Base-by-base conservation (phyloP, 352 stramenopile genomes). In the Phytophthora brassicae region DNA sequence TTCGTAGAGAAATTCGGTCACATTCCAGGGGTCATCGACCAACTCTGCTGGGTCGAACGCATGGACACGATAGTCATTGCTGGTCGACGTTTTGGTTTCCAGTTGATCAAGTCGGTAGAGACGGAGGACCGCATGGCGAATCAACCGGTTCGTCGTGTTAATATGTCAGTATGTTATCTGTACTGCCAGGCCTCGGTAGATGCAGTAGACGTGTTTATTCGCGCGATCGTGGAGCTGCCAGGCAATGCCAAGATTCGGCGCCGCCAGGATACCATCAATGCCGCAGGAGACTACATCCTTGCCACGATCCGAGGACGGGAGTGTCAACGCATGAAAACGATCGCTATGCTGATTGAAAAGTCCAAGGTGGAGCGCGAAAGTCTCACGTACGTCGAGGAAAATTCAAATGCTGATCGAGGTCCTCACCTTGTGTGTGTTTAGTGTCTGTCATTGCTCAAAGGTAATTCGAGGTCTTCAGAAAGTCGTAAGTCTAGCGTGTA, bases 91-190 rank as follows among this genome's bases (percentile, higher is more conserved):
- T 86, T 86, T 26, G 80, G 80, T 0, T 89, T 77, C 52, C 80
- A 89, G 29, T 56, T 89, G 26, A 57, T 89, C 45, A 89, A 89
- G 68, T 81, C 75, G 1, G 71, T 86, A n/a, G 75, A 80, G 43
- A 70, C 71, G 13, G 73, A 68, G 35, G 60, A 66, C 24, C 22
- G 42, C 0, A 44, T 17, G 17, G 52, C 63, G 4, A 48, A 74
- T 14, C 48, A 49, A 14, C 63, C 61, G 7, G 50, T 66, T 23
- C 74, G 60, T 0, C 69, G 66, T 35, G 61, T 84, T 48, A 75
- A 79, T 44, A 70, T 87, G 50, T 89, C 80, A 19, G 63, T 85
- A 16, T 89, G 80, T 47, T 89, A 88, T 59, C 24, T 89, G 48
- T 89, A 88, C 61, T 74, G 70, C 24, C 76, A 88, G 45, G 35